Base-by-base conservation (phyloP, 345 rosid species). In the Arabidopsis suecica region DNA sequence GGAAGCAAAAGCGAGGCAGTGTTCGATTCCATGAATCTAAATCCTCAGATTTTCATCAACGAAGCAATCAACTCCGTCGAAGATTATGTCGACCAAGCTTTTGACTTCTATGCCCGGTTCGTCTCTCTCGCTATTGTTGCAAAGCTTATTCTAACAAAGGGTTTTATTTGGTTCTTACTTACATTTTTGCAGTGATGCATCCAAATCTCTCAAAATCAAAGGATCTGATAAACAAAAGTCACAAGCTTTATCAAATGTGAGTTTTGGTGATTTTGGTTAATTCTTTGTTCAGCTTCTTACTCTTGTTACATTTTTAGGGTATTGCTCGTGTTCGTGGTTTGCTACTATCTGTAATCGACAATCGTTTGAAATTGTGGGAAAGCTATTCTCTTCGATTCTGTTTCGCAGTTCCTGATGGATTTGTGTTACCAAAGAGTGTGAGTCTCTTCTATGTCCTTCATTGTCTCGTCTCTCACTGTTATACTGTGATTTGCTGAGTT, bases 1-100 rank as follows among this genome's bases (percentile, higher is more conserved):
- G 91, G 95, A 11, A 86, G 86, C 68, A 89, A 86, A 64, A 80
- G 87, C 75, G 87, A 86, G 22, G 86, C 80, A 10, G 69, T 88
- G 7, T 91, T 86, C 74, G 81, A 83, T 53, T 83, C 93, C 9
- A 78, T 90, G 71, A 82, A 86, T 54, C 76, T 94, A 5, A 85
- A 90, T 47, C 97, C 98, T 36, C 88, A 81, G 45, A 76, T 84
- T 36, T 89, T 94, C 88, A 75, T 90, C 84, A 91, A 90, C 74
- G 91, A 86, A 76, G 78, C 88, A 62, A 82, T 91, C 51, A 89
- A 94, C 82, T 69, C 86, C 49, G 84, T 89, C 72, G 88, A 88
- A 44, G 88, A 89, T 73, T 28, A 87, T 68, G 57, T 88, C 56
- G 84, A 83, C 65, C 88, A 84, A 47, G 93, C 96, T 9, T 88